Conservation (phyloP, 495 filamentous ascomycete genomes). For the Aspergillus campestris region DNA sequence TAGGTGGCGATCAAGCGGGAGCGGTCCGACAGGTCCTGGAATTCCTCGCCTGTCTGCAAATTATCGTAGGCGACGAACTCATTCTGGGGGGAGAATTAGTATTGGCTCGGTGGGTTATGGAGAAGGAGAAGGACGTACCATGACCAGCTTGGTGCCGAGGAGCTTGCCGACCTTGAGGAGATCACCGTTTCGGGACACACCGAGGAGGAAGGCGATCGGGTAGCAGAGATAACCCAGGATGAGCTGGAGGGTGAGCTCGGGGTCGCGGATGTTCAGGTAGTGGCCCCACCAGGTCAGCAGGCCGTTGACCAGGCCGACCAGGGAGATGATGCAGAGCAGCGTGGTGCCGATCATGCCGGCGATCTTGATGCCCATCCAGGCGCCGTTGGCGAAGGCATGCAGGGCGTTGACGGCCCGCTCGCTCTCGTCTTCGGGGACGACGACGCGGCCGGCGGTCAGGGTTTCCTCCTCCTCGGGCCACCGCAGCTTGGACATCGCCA, state of each 20-base stretch:
- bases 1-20: conserved; percentile 67
- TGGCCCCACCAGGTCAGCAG: conserved; percentile 83
- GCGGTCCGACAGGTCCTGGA: conserved; percentile 52
- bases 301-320: conserved; percentile 66
- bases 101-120: conserved; percentile 1
- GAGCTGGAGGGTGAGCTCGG: conserved; percentile 61
- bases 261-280: conserved; percentile 66
- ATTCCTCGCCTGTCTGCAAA: conserved; percentile 38
- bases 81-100: conserved; percentile 31
- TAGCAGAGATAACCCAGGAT: conserved; percentile 81
- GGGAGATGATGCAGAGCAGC: conserved; percentile 76
- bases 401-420: conserved; percentile 65
- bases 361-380: conserved; percentile 85
- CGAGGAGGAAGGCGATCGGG: conserved; percentile 75
- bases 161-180: conserved; percentile 66
- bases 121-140: conserved; percentile 31
- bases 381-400: conserved; percentile 79
- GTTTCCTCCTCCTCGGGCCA: conserved; percentile 83
- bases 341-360: conserved; percentile 74
- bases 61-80: conserved; percentile 55
- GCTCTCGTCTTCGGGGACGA: conserved; percentile 65
- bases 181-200: conserved; percentile 65
- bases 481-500: conserved; percentile 80
- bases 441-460: conserved; percentile 66
- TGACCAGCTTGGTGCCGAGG: conserved; percentile 76